Evolutionary conservation across 202 grass and related monocot genomes (phyloP), one percentile per base, ranked within the genome.

Genomic region (Setaria viridis): DNA sequence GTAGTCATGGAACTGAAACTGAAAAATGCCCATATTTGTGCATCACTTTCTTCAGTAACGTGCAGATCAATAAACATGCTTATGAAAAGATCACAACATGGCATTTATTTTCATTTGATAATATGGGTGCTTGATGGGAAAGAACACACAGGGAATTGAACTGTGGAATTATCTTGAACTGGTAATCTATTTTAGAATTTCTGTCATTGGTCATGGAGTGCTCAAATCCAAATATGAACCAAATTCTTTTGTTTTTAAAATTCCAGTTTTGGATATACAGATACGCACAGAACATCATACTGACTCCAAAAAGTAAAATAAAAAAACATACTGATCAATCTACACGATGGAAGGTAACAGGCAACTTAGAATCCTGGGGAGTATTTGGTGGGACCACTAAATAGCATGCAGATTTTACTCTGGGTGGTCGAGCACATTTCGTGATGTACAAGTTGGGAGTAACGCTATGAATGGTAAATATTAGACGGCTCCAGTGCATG

Each of bases 291-390:
- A 10, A 50, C 11, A 54, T 10, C 34, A 35, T 35, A 35, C 34
- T 0, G 34, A 35, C 34, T 25, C 25, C 25, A 25, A 25, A 25
- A 25, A 25, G 25, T 25, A 25, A 25, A 25, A 25, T 25, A 25
- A 25, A 25, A 35, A 35, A 35, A 43, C 9, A 78, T 5, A 21
- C 50, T 60, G 29, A 33, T 50, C 25, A 49, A 43, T 78, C 48
- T 25, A 42, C 21, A 11, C 1, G 13, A 73, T 25, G 7, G 29
- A 76, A 51, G 42, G n/a, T 51, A 2, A 41, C 7, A 81, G 2
- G 30, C 8, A 89, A 70, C 54, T 72, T 63, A 71, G 20, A 82
- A 46, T 39, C 19, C 35, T 65, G n/a, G 20, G 16, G 12, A 25
- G 19, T n/a, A 41, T 53, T 48, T 78, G 46, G 20, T 33, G n/a